phyloP scores from a whole-genome alignment of 139 green algal genomes.

The Coelastrella sp. region DNA sequence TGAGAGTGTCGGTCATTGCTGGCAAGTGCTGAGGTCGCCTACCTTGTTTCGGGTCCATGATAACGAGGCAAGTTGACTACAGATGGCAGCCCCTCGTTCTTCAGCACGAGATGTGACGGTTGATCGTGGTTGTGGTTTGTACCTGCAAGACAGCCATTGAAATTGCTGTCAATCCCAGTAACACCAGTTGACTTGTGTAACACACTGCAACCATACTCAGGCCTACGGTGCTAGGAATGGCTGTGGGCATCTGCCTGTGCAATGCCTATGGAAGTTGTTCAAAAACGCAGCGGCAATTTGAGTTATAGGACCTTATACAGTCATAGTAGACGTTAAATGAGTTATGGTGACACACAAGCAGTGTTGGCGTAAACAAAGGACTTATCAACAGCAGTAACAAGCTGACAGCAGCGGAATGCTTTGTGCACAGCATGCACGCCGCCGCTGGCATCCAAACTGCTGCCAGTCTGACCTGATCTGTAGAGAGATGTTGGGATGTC shows the following conservation, averaged over 20 bases:
- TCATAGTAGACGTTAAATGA: too few relatives aligned
- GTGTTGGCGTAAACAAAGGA: not conserved
- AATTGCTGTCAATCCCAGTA: too few relatives aligned
- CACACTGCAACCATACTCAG: not conserved
- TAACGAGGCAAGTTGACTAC: conserved; percentile 85
- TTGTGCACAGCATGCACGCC: not conserved
- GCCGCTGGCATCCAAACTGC: not conserved
- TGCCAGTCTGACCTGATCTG: conserved; percentile 59
- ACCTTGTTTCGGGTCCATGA: conserved; percentile 78
- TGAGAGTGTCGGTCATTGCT: not conserved
- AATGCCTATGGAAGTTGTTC: too few relatives aligned
- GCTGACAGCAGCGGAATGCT: not conserved
- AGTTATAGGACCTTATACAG: too few relatives aligned
- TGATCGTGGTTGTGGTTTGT: conserved; percentile 98
- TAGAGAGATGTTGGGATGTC: conserved; percentile 88
- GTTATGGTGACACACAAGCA: not conserved
- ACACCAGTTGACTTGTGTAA: too few relatives aligned
- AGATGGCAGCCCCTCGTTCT: conserved; percentile 67
- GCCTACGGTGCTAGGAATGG: too few relatives aligned
- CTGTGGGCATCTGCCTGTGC: too few relatives aligned
- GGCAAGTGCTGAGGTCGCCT: not conserved
- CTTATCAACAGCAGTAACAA: not conserved
- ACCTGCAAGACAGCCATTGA: conserved; percentile 49
- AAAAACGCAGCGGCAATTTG: too few relatives aligned
- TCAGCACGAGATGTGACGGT: conserved; percentile 87